These are phyloP conservation scores for Eucalyptus paniculata DNA, from an alignment of 345 rosid genomes.

Conservation along the genomic window DNA sequence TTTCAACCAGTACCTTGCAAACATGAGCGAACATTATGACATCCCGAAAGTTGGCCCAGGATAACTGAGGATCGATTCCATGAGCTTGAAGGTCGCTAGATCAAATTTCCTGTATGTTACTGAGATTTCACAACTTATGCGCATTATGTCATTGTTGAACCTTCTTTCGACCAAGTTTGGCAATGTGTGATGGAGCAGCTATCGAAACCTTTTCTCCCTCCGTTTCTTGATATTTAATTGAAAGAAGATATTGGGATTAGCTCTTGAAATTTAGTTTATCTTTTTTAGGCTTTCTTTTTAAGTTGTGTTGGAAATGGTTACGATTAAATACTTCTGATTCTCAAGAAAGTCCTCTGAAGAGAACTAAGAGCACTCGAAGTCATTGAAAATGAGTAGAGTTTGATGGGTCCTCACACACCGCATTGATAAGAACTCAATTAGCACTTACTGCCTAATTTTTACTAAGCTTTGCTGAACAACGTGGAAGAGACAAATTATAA, in stretches of 20 bases:
- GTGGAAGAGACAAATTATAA: neutral
- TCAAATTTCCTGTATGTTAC: neutral
- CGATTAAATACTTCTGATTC: neutral
- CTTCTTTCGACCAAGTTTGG: neutral
- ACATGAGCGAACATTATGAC: constrained; percentile 87
- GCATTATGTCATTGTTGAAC: neutral
- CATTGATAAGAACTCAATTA: neutral
- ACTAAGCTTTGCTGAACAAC: neutral
- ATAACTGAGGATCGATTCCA: constrained; percentile 3
- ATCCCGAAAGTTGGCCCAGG: constrained; percentile 95
- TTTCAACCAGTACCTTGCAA: constrained; percentile 79
- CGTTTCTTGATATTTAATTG: neutral
- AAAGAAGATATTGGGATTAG: neutral
- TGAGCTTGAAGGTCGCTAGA: neutral
- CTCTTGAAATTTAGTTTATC: neutral
- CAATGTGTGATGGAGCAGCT: neutral
- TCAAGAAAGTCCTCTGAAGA: neutral
- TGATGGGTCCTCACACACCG: neutral
- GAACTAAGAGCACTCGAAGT: neutral
- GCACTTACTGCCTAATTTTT: neutral
- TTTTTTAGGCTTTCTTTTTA: neutral
- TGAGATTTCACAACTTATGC: neutral
- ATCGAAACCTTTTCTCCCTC: neutral
- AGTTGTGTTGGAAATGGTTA: neutral
- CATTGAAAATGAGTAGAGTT: neutral